A percentile compares a stretch with the other conserved stretches of the same genome.
phyloP scores from a whole-genome alignment of 2,329 filamentous ascomycete genomes.

The Diaporthe vaccinii region DNA sequence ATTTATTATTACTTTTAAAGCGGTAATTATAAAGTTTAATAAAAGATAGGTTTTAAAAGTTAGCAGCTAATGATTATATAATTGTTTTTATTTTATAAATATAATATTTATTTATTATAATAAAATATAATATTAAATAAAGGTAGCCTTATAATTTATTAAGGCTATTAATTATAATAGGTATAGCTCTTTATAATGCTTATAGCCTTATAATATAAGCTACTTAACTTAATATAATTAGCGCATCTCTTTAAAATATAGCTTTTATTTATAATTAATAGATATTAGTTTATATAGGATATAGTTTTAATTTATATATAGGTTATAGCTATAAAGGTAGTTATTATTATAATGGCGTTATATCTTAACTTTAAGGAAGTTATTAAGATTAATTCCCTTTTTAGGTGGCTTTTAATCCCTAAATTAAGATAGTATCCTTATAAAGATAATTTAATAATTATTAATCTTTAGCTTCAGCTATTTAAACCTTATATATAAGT shows the following conservation, averaged over 20 bases:
- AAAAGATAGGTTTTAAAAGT: neutral
- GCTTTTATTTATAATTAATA: neutral
- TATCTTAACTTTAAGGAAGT: neutral
- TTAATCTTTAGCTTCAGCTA: neutral
- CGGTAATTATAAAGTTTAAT: too few relatives aligned
- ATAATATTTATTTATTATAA: neutral
- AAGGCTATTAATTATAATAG: too few relatives aligned
- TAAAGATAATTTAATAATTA: neutral
- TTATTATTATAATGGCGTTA: neutral
- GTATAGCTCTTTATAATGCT: too few relatives aligned
- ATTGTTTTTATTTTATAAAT: neutral
- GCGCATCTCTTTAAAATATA: too few relatives aligned
- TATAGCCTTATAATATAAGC: too few relatives aligned
- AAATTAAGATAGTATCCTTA: neutral
- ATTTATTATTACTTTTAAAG: too few relatives aligned
- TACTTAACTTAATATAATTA: too few relatives aligned
- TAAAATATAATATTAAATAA: neutral
- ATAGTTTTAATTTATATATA: neutral
- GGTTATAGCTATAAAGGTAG: neutral
- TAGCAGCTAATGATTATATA: neutral
- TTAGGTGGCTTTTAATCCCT: neutral
- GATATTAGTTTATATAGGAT: neutral
- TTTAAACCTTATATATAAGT: neutral
- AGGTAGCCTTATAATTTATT: too few relatives aligned
- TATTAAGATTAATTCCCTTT: neutral